Evolutionary conservation across 208 protist species (phyloP), one percentile per base, ranked within the genome.

Genomic region (Strigomonas oncopelti): DNA sequence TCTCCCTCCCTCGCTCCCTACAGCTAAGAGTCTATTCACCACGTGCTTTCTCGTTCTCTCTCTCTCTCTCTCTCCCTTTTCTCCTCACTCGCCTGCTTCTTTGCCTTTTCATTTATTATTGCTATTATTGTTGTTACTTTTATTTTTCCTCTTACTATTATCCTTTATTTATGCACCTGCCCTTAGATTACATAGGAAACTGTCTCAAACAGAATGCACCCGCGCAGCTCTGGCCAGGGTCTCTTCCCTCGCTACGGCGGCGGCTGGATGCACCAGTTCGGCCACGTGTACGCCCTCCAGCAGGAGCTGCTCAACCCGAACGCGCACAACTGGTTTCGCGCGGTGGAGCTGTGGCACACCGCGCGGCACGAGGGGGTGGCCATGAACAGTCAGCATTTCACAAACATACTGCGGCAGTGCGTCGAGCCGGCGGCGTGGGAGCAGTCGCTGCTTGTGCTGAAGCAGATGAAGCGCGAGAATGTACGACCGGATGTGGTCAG

Each of bases 251-350:
- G 89, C 22, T 94, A 90, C 61, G 86, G 86, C n/a, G 89, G 89
- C 22, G 89, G 89, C 24, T 94, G 84, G 83, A 94, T 94, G 89
- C 89, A 94, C 74, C 89, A 94, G 77, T 94, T 95, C 62, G 89
- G 89, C 11, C 86, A 95, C 77, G 84, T 95, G 25, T 95, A 95
- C 71, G 84, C 86, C 14, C 76, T 95, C 24, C 89, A 95, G 67
- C 84, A 90, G 72, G 86, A 95, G 71, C 74, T 95, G 61, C 83
- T 92, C 13, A 75, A 90, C 66, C 72, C 80, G 14, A 65, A 81
- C 24, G 76, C 80, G 25, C 81, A 79, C 58, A 83, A 91, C 57
- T 95, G 89, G 87, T 95, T 92, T 61, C 77, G 85, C 24, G 89
- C 89, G 22, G 67, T 81, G 52, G 89, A 95, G 74, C 65, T 95